Conservation (phyloP, 2,329 filamentous ascomycete genomes). For the Seiridium unicorne region DNA sequence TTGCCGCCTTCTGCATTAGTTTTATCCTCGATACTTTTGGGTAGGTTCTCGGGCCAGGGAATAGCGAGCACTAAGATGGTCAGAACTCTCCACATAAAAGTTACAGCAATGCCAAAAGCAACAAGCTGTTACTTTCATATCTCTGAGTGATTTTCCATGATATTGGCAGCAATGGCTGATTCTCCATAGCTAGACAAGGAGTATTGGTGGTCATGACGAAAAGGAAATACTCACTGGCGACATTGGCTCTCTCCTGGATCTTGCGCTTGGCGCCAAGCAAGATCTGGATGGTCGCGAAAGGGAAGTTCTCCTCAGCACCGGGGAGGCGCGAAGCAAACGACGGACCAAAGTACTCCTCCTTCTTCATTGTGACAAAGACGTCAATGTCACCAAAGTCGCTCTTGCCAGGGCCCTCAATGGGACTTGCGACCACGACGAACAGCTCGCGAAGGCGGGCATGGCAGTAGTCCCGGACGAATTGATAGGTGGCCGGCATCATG, state of each 20-base stretch:
- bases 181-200: too few relatives aligned
- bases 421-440: constrained; percentile 54
- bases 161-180: too few relatives aligned
- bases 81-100: background rate
- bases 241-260: constrained; percentile 22
- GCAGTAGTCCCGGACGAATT: constrained; percentile 43
- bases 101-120: background rate
- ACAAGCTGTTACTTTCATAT: too few relatives aligned
- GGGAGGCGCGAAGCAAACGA: background rate
- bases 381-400: constrained; percentile 69
- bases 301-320: constrained; percentile 4
- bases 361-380: constrained; percentile 53
- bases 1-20: constrained; percentile 10
- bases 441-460: constrained; percentile 45
- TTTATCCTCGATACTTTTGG: background rate
- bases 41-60: constrained; percentile 42
- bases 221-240: background rate
- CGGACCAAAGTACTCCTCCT: constrained; percentile 11
- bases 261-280: constrained; percentile 44
- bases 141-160: too few relatives aligned
- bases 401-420: constrained; percentile 70
- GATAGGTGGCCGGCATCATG: constrained; percentile 60
- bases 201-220: too few relatives aligned
- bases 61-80: constrained; percentile 50
- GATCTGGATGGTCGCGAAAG: constrained; percentile 29